A percentile compares a stretch with the other conserved stretches of the same genome.
Evolutionary conservation across 441 rosid species (phyloP).

Genomic region (Manihot esculenta): DNA sequence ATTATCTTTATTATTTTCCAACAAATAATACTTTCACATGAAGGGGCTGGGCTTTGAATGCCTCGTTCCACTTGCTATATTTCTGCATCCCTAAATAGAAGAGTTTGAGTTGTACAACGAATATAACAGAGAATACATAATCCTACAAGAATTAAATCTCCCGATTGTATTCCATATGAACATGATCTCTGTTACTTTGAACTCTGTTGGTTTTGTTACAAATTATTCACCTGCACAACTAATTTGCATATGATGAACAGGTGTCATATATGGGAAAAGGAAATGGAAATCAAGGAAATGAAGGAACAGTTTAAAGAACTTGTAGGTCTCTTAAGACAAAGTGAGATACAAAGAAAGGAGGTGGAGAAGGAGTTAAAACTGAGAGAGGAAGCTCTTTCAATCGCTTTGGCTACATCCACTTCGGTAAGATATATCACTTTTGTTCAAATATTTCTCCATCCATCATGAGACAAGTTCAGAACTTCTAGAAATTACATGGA

Average conservation of each 20-base stretch:
- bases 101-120: too few species aligned
- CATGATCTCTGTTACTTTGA: not conserved
- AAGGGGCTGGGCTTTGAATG: too few species aligned
- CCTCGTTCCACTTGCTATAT: too few species aligned
- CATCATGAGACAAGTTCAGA: constrained; percentile 12
- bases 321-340: constrained; percentile 65
- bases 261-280: constrained; percentile 93
- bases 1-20: not conserved
- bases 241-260: constrained; percentile 34
- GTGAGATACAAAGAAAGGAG: constrained; percentile 80
- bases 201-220: constrained; percentile 4
- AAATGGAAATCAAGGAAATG: constrained; percentile 84
- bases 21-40: too few species aligned
- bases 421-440: constrained; percentile 38
- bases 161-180: too few species aligned
- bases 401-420: constrained; percentile 67
- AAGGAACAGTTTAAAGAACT: constrained; percentile 94
- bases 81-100: too few species aligned
- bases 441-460: constrained; percentile 15
- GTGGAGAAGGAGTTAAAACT: constrained; percentile 77
- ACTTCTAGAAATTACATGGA: constrained; percentile 2
- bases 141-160: too few species aligned
- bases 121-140: too few species aligned
- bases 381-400: constrained; percentile 72
- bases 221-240: not conserved